Percentiles rank a stretch among this genome's conserved stretches.
Conservation (phyloP, 2,329 filamentous ascomycete genomes). For the Verticillium dahliae region DNA sequence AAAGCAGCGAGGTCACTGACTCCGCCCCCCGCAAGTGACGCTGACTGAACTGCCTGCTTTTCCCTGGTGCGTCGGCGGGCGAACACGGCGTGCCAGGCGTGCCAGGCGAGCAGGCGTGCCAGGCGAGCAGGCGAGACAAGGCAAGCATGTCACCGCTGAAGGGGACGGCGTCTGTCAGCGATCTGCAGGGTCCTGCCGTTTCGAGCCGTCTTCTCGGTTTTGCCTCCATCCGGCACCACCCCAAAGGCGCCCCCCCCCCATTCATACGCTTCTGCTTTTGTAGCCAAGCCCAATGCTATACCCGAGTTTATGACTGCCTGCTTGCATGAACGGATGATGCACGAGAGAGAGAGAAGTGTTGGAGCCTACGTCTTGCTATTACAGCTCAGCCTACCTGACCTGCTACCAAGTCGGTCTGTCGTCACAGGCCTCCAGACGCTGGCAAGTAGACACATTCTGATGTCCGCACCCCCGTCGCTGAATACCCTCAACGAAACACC, state of each 20-base stretch:
- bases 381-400: no score
- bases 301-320: background rate
- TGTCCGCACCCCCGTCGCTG: background rate
- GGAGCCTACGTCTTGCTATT: no score
- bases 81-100: no score
- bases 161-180: background rate
- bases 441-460: no score
- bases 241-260: background rate
- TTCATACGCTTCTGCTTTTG: background rate
- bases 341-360: no score
- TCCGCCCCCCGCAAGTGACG: background rate
- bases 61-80: no score
- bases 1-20: background rate
- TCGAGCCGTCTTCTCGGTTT: background rate
- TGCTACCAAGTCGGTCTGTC: no score
- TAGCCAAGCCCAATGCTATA: background rate
- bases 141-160: background rate
- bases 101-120: background rate
- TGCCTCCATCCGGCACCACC: background rate
- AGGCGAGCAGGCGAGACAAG: background rate
- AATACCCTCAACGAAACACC: background rate
- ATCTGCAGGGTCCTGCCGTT: constrained; percentile 14
- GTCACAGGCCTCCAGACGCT: no score
- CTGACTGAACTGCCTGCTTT: no score
- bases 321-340: no score